phyloP scores from a whole-genome alignment of 2,329 filamentous ascomycete genomes.

The Ophiognomonia clavigignenti-juglandacearum region DNA sequence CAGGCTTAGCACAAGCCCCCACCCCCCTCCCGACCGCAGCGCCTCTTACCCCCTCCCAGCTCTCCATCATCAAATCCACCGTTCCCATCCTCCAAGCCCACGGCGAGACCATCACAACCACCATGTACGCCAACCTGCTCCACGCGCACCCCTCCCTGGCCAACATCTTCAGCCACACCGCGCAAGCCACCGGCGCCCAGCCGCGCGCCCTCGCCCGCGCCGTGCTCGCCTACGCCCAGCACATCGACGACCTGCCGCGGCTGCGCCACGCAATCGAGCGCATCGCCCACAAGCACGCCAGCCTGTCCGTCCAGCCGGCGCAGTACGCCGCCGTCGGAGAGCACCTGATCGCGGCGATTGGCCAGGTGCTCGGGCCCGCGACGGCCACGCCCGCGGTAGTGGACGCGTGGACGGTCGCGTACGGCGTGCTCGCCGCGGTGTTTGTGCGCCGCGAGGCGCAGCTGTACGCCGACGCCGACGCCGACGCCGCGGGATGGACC shows the following conservation, averaged over 20 bases:
- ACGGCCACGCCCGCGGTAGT: slow-evolving; percentile 61
- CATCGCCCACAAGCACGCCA: slow-evolving; percentile 73
- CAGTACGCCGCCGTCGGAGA: slow-evolving; percentile 69
- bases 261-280: slow-evolving; percentile 55
- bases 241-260: slow-evolving; percentile 65
- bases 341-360: slow-evolving; percentile 64
- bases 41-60: slow-evolving; percentile 57
- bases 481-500: slow-evolving; percentile 34
- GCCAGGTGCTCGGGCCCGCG: slow-evolving; percentile 60
- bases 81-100: slow-evolving; percentile 67
- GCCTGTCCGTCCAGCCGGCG: slow-evolving; percentile 62
- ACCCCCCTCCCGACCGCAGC: slow-evolving; percentile 10
- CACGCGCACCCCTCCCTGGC: slow-evolving; percentile 58
- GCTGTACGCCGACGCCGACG: slow-evolving; percentile 50
- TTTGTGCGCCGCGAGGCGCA: slow-evolving; percentile 62
- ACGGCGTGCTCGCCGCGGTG: slow-evolving; percentile 64
- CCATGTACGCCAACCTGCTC: slow-evolving; percentile 70
- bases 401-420: slow-evolving; percentile 68
- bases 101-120: slow-evolving; percentile 63
- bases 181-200: slow-evolving; percentile 65
- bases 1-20: neutral
- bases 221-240: slow-evolving; percentile 66
- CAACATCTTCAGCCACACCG: slow-evolving; percentile 66
- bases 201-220: slow-evolving; percentile 63
- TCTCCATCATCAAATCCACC: slow-evolving; percentile 70